Percentiles rank a stretch among this genome's conserved stretches.
Conservation (phyloP, 31 red algal species). For the Asparagopsis taxiformis region DNA sequence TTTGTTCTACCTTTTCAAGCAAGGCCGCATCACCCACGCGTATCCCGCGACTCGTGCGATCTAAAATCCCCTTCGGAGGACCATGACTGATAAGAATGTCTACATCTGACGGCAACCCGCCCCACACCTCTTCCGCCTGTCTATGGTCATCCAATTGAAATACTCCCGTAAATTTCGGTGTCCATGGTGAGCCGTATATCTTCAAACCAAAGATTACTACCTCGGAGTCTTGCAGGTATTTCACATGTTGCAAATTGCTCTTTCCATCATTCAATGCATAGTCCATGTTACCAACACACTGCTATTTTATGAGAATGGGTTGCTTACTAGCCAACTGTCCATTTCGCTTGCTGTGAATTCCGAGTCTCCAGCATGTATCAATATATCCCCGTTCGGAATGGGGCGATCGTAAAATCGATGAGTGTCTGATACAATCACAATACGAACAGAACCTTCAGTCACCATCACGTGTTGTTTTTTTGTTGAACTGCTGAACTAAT, state of each 20-base stretch:
- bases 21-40: constrained; percentile 45
- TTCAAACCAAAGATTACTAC: constrained; percentile 32
- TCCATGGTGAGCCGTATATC: constrained; percentile 66
- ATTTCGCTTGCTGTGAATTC: constrained; percentile 30
- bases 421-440: constrained; percentile 64
- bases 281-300: constrained; percentile 68
- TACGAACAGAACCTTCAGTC: constrained; percentile 18
- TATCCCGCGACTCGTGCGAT: constrained; percentile 38
- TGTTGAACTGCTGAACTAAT: neutral
- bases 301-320: constrained; percentile 35
- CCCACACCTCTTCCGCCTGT: constrained; percentile 28
- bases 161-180: constrained; percentile 53
- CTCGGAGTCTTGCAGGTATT: constrained; percentile 43
- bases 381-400: constrained; percentile 43
- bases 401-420: constrained; percentile 22
- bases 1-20: constrained; percentile 19
- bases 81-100: constrained; percentile 71
- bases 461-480: neutral
- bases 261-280: constrained; percentile 7
- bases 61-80: constrained; percentile 53
- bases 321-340: constrained; percentile 9
- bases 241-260: constrained; percentile 13
- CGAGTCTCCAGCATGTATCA: constrained; percentile 64
- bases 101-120: constrained; percentile 39
- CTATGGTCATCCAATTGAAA: constrained; percentile 42